A percentile compares a stretch with the other conserved stretches of the same genome.
Evolutionary conservation across 257 asterid genomes (phyloP).

Genomic region (Ehretia macrophylla): DNA sequence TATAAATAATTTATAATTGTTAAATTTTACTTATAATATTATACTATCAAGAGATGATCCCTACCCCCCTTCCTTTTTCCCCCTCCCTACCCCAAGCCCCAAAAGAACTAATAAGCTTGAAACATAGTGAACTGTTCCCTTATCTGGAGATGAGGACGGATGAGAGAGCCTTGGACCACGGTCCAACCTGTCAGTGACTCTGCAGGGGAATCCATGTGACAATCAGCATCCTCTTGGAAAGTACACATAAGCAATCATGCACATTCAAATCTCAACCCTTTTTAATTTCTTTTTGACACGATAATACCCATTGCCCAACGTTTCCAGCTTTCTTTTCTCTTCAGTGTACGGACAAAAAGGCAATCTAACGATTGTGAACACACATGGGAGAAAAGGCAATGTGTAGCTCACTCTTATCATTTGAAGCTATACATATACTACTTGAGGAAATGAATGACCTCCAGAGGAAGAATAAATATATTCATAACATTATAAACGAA

Average conservation of each 20-base stretch:
- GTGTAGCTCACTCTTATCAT: background rate
- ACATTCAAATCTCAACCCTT: conserved; percentile 1
- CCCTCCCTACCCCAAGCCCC: conserved; percentile 11
- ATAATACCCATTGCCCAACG: conserved; percentile 10
- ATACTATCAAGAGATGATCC: no score
- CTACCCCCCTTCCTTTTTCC: no score
- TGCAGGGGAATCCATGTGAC: conserved; percentile 39
- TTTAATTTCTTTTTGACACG: conserved; percentile 3
- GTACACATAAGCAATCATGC: conserved; percentile 20
- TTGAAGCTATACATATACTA: background rate
- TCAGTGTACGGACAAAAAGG: conserved; percentile 15
- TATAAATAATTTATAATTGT: no score
- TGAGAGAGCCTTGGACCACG: conserved; percentile 26
- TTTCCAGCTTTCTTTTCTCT: background rate
- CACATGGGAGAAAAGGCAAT: conserved; percentile 5
- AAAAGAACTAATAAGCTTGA: conserved; percentile 6
- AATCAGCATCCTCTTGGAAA: conserved; percentile 18
- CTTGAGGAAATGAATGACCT: conserved; percentile 5
- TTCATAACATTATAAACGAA: no score
- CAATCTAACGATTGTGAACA: conserved; percentile 25
- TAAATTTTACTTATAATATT: conserved; percentile 7
- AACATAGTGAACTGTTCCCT: conserved; percentile 32
- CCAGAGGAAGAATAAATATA: no score
- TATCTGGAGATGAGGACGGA: conserved; percentile 32
- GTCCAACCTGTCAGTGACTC: conserved; percentile 40